Percentiles rank a stretch among this genome's conserved stretches.
phyloP scores from a whole-genome alignment of 257 asterid species.

The Solanum okadae region DNA sequence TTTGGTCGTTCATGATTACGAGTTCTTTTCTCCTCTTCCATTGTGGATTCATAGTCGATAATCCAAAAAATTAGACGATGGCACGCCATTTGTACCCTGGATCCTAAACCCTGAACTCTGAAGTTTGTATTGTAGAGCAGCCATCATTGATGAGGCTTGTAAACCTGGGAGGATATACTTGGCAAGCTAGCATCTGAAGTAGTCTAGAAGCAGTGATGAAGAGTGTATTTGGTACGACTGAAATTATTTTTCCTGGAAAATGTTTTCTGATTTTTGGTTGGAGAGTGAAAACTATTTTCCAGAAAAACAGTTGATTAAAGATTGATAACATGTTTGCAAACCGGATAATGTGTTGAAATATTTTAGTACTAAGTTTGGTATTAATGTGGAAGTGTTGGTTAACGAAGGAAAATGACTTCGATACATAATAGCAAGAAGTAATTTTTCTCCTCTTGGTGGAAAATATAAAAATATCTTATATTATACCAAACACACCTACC shows the following conservation, averaged over 20 bases:
- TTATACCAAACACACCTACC: background rate
- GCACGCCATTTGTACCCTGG: background rate
- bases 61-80: background rate
- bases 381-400: background rate
- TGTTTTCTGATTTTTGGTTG: background rate
- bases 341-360: background rate
- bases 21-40: background rate
- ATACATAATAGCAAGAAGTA: background rate
- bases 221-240: background rate
- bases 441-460: background rate
- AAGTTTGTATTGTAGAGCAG: background rate
- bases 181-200: background rate
- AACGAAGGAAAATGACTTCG: background rate
- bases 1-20: conserved; percentile 29
- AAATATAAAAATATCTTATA: background rate
- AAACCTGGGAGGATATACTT: background rate
- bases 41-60: background rate
- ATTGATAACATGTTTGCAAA: background rate
- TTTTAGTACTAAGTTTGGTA: background rate
- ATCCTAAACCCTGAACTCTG: background rate
- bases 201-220: background rate
- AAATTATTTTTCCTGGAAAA: background rate
- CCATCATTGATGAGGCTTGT: background rate
- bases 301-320: background rate
- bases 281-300: background rate